Evolutionary conservation across 2,329 filamentous ascomycete species (phyloP).

Genomic region (Akanthomyces uredinophilus): DNA sequence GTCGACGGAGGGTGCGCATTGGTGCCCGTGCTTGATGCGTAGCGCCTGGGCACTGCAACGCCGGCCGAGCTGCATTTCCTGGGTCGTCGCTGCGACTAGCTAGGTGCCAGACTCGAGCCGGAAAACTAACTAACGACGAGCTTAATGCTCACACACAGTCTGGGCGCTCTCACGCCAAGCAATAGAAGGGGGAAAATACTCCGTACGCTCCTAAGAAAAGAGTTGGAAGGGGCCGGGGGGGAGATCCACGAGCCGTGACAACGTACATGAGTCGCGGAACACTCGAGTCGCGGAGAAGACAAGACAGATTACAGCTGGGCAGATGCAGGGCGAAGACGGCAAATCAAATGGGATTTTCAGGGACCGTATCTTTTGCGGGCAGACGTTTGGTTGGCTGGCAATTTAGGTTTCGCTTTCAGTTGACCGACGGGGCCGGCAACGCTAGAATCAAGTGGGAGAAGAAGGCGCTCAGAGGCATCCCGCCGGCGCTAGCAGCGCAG

Average conservation of each 20-base stretch:
- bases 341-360: slow-evolving; percentile 1
- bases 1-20: not conserved
- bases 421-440: not conserved
- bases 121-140: not conserved
- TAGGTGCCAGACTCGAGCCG: not conserved
- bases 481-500: not conserved
- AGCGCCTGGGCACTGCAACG: slow-evolving; percentile 5
- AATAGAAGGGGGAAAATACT: not conserved
- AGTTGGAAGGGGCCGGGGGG: not conserved
- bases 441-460: not conserved
- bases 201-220: not conserved
- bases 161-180: not conserved
- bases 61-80: not conserved
- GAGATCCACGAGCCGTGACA: not conserved
- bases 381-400: not conserved
- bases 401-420: not conserved
- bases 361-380: not conserved
- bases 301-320: not conserved
- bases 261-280: not conserved
- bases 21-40: slow-evolving; percentile 2
- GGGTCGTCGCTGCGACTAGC: not conserved
- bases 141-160: not conserved
- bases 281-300: not conserved
- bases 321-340: not conserved
- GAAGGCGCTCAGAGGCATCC: too few species aligned